Evolutionary conservation across 129 eudicot species (phyloP), one percentile per base, ranked within the genome.

Genomic region (Chrysanthemum lavandulifolium): DNA sequence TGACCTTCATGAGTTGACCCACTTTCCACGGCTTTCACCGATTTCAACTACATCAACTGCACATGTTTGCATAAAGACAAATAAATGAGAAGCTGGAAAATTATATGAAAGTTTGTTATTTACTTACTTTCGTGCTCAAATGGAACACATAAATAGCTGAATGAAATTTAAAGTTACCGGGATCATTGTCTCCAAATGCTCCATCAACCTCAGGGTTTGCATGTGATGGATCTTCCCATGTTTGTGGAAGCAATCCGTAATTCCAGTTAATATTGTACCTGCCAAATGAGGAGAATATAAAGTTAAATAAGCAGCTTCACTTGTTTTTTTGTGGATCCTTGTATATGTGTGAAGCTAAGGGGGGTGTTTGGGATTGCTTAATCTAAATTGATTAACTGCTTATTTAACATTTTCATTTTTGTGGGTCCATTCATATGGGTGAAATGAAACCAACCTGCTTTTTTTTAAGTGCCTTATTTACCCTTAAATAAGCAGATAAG

Each of bases 211-310:
- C 99, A 67, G 86, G 74, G 61, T 90, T 90, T 54, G 97, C 94
- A 73, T 77, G 62, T 69, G 97, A 79, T 65, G 99, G 97, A 63
- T 94, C 99, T 80, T 94, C 99, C 99, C 99, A 94, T 72, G 99
- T 94, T 84, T 94, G 99, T 61, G 99, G 99, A 73, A 94, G 90
- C 84, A 94, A 82, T 14, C 99, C 99, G 69, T 94, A 90, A 74
- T 94, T 94, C 99, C 99, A 94, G 74, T 94, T 90, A 36, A 94
- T 90, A 73, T 94, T 94, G 96, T 94, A 94, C 59, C 99, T 94
- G 82, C 61, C 50, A 59, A 72, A 72, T 14, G 40, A 45, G 13
- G 25, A 61, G 18, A 73, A 13, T 47, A 40, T 48, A 73, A 15
- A 27, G 27, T 48, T 61, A 18, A 73, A 43, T 59, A 45, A 19